Conservation (phyloP, 1,139 yeast genomes). For the Blastobotrys capitulatus region DNA sequence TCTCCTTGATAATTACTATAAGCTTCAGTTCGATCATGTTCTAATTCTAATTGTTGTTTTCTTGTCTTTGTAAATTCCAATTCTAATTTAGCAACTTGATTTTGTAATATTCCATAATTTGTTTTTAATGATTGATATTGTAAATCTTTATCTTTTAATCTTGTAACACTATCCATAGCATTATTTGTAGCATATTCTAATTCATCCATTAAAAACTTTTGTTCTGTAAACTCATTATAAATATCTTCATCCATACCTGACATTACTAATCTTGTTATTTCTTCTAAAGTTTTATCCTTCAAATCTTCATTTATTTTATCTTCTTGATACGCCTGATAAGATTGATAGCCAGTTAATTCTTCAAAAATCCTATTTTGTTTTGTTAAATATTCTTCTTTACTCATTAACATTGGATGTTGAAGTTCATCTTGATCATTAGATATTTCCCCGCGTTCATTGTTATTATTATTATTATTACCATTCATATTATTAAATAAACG, state of each 20-base stretch:
- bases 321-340: conserved; percentile 17
- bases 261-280: conserved; percentile 17
- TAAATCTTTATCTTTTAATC: neutral
- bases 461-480: neutral
- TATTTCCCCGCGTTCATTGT: neutral
- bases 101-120: conserved; percentile 14
- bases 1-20: conserved; percentile 10
- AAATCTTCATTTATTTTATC: conserved; percentile 11
- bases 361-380: conserved; percentile 20
- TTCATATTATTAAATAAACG: too few species aligned
- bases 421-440: neutral
- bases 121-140: conserved; percentile 2
- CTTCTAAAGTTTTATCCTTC: conserved; percentile 14
- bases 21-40: conserved; percentile 9
- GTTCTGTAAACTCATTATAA: conserved; percentile 19
- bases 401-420: conserved; percentile 15
- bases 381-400: conserved; percentile 21
- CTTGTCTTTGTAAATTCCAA: conserved; percentile 15
- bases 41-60: conserved; percentile 9
- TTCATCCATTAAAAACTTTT: conserved; percentile 16
- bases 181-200: conserved; percentile 13
- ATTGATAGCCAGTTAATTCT: conserved; percentile 18
- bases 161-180: conserved; percentile 3
- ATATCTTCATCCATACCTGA: conserved; percentile 21
- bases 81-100: conserved; percentile 16